Evolutionary conservation across 495 filamentous ascomycete species (phyloP).

Genomic region (Aspergillus egyptiacus): DNA sequence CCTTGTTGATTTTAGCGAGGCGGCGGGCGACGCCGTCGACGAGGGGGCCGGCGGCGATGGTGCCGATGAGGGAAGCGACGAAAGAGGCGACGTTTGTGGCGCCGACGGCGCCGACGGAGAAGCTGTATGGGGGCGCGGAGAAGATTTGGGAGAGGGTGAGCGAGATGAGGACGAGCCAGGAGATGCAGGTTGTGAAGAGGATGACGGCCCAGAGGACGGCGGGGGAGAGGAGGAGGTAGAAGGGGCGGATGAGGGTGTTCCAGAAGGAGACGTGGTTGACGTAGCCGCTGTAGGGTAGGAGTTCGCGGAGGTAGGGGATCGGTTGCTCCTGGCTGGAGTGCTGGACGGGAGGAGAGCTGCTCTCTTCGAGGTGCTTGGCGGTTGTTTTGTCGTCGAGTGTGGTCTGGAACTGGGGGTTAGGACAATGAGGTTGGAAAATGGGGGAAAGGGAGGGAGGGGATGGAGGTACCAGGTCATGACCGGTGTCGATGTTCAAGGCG

Average conservation of each 20-base stretch:
- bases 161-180: conserved; percentile 43
- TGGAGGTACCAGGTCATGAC: conserved; percentile 19
- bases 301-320: conserved; percentile 22
- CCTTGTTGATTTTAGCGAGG: conserved; percentile 24
- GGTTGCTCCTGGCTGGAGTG: conserved; percentile 11
- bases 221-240: conserved; percentile 37
- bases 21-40: conserved; percentile 36
- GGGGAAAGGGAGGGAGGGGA: background rate
- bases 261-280: conserved; percentile 30
- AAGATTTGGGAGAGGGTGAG: conserved; percentile 42
- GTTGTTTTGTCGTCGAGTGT: conserved; percentile 19
- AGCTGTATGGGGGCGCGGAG: conserved; percentile 41
- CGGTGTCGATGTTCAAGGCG: conserved; percentile 36
- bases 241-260: conserved; percentile 38
- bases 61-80: conserved; percentile 35
- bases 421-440: background rate
- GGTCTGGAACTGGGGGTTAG: background rate
- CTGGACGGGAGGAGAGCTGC: background rate
- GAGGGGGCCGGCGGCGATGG: conserved; percentile 32
- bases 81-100: conserved; percentile 38
- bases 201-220: conserved; percentile 38
- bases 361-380: conserved; percentile 25
- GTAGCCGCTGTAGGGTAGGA: conserved; percentile 37
- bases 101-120: conserved; percentile 38
- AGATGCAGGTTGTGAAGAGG: conserved; percentile 40